Percentiles rank a stretch among this genome's conserved stretches.
phyloP scores from a whole-genome alignment of 75 land plant genomes.

The Larix kaempferi region DNA sequence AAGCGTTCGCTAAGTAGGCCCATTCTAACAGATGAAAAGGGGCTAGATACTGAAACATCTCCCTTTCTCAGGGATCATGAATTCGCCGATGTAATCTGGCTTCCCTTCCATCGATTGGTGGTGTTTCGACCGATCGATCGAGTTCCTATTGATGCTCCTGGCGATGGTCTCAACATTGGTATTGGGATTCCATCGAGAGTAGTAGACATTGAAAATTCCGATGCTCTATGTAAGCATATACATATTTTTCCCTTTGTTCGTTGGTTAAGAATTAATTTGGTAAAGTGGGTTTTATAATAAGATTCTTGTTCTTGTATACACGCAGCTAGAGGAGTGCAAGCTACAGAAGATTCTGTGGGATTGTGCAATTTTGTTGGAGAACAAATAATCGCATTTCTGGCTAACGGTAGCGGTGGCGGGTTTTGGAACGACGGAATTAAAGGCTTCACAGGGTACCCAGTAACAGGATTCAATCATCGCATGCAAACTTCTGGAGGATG shows the following conservation, averaged over 20 bases:
- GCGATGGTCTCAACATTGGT: slow-evolving; percentile 46
- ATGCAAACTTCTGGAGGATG: slow-evolving; percentile 28
- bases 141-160: slow-evolving; percentile 31
- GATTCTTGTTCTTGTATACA: background rate
- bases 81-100: slow-evolving; percentile 67
- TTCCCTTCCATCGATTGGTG: slow-evolving; percentile 47
- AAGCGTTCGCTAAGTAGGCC: slow-evolving; percentile 38
- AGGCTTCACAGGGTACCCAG: slow-evolving; percentile 26
- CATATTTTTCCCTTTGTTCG: too few species aligned
- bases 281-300: too few species aligned
- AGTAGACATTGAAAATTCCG: background rate
- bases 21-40: slow-evolving; percentile 18
- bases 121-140: slow-evolving; percentile 57
- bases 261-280: too few species aligned
- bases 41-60: slow-evolving; percentile 26
- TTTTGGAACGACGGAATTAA: background rate
- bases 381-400: slow-evolving; percentile 21
- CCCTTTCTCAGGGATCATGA: slow-evolving; percentile 41
- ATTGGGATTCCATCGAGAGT: slow-evolving; percentile 8
- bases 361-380: background rate
- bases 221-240: background rate
- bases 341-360: background rate
- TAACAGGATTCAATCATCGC: slow-evolving; percentile 25
- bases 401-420: slow-evolving; percentile 11
- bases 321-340: background rate